Conservation (phyloP, 345 rosid species). For the Acer campestre region DNA sequence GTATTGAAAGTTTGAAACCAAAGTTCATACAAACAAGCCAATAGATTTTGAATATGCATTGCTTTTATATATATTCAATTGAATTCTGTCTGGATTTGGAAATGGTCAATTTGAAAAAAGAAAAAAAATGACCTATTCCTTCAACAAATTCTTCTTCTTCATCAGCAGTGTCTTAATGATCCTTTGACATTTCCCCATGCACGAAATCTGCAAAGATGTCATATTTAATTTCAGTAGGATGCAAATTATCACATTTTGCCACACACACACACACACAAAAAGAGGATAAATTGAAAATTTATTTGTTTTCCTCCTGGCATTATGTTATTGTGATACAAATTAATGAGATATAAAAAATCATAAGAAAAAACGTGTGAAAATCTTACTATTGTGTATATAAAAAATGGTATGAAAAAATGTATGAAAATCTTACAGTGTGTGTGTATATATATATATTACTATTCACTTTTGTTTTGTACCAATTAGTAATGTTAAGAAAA, state of each 20-base stretch:
- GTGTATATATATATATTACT: too few species aligned
- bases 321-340: too few species aligned
- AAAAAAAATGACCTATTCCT: too few species aligned
- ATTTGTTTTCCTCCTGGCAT: too few species aligned
- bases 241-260: not conserved
- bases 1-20: too few species aligned
- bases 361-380: too few species aligned
- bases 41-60: not conserved
- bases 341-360: too few species aligned
- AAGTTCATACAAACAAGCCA: not conserved
- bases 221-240: too few species aligned
- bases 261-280: not conserved
- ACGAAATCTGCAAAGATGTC: not conserved
- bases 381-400: too few species aligned
- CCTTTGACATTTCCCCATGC: not conserved
- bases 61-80: not conserved
- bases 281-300: not conserved
- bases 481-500: not conserved
- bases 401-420: too few species aligned
- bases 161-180: not conserved
- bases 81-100: not conserved
- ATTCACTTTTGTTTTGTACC: not conserved
- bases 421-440: too few species aligned
- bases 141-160: too few species aligned
- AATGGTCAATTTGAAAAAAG: not conserved